phyloP scores from a whole-genome alignment of 768 basidiomycete species.

The Kwoniella dejecticola region DNA sequence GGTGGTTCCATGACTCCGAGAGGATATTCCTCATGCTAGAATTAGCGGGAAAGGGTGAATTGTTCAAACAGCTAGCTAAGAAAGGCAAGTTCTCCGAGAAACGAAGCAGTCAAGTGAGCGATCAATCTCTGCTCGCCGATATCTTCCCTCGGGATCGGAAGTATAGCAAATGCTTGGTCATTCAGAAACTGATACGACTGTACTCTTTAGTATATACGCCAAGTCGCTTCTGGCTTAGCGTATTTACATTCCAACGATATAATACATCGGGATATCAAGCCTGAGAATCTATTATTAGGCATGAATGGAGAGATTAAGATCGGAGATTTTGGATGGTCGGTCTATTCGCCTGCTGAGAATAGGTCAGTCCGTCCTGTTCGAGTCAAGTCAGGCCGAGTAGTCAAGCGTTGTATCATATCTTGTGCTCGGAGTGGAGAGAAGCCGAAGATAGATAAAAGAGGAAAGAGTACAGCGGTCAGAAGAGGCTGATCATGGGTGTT shows the following conservation, averaged over 20 bases:
- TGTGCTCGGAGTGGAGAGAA: no score
- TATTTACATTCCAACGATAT: constrained; percentile 94
- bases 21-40: constrained; percentile 98
- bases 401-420: no score
- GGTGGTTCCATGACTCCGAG: constrained; percentile 96
- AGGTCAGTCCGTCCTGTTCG: constrained; percentile 25
- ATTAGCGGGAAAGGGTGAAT: constrained; percentile 83
- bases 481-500: constrained; percentile 7
- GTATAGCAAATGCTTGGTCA: background rate
- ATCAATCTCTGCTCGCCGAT: no score
- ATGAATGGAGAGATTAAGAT: constrained; percentile 96
- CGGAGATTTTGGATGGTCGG: constrained; percentile 95
- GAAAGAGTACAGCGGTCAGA: no score
- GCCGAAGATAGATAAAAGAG: no score
- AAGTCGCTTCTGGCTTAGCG: constrained; percentile 91
- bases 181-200: background rate
- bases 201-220: constrained; percentile 77
- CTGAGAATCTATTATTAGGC: constrained; percentile 84
- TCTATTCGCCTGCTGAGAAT: constrained; percentile 42
- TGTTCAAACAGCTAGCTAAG: constrained; percentile 91
- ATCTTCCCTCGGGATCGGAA: background rate
- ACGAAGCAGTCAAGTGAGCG: constrained; percentile 65
- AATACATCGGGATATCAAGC: constrained; percentile 98
- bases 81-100: constrained; percentile 83
- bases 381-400: no score